Percentiles rank a stretch among this genome's conserved stretches.
Conservation (phyloP, 495 filamentous ascomycete species). For the Trichoderma orchidacearum region DNA sequence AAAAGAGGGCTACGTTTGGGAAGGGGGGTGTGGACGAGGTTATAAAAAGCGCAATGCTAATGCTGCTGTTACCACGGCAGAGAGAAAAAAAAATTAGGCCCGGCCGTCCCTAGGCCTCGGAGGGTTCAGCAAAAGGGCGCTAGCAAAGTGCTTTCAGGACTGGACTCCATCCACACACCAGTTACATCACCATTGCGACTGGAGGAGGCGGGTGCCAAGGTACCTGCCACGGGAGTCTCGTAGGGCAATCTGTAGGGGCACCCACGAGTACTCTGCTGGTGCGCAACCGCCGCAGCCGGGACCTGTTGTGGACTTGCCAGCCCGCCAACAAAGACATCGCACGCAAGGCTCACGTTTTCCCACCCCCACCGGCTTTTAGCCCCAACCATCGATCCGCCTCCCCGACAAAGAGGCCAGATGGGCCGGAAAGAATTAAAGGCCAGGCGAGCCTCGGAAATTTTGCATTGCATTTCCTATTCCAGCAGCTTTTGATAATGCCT, state of each 20-base stretch:
- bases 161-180: too few relatives aligned
- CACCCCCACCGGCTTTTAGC: neutral
- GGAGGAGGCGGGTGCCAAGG: too few relatives aligned
- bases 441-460: neutral
- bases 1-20: slow-evolving; percentile 20
- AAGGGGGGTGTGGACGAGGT: slow-evolving; percentile 5
- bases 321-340: neutral
- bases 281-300: too few relatives aligned
- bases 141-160: too few relatives aligned
- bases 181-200: too few relatives aligned
- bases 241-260: too few relatives aligned
- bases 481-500: neutral
- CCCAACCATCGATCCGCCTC: neutral
- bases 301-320: too few relatives aligned
- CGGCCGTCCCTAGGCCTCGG: neutral
- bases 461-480: neutral
- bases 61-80: neutral
- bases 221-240: too few relatives aligned
- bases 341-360: neutral
- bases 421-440: too few relatives aligned
- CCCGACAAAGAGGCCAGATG: slow-evolving; percentile 1
- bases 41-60: slow-evolving; percentile 1
- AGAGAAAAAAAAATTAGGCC: slow-evolving; percentile 7
- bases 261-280: too few relatives aligned
- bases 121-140: neutral